These are phyloP conservation scores for Boletus semigastroideus DNA, from an alignment of 1,284 basidiomycete species.

Conservation along the genomic window DNA sequence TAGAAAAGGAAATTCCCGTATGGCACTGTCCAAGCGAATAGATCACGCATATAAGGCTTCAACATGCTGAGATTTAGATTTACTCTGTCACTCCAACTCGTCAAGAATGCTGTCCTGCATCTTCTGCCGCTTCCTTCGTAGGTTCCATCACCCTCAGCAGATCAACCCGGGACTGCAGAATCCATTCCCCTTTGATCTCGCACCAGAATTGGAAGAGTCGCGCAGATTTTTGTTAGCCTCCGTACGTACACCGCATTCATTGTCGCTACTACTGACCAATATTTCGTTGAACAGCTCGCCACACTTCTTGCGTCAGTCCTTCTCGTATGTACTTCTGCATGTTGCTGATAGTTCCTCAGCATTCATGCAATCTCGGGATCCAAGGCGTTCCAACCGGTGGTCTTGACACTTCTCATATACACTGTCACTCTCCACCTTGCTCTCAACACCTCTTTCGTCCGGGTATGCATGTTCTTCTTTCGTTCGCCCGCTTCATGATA, in stretches of 20 bases:
- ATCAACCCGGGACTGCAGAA: background rate
- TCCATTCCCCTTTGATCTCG: too few species aligned
- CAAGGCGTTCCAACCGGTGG: conserved; percentile 8
- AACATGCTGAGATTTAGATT: too few species aligned
- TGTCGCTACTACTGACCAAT: too few species aligned
- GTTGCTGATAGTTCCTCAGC: conserved; percentile 5
- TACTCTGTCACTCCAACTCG: too few species aligned
- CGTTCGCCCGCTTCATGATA: too few species aligned
- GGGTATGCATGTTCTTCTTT: background rate
- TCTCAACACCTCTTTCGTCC: conserved; percentile 3
- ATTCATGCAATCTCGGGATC: conserved; percentile 8
- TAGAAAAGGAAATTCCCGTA: too few species aligned
- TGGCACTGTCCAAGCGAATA: too few species aligned
- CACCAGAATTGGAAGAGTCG: too few species aligned
- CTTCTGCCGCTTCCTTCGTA: background rate
- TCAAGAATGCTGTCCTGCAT: background rate
- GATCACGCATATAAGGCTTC: too few species aligned
- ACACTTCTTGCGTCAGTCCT: conserved; percentile 20
- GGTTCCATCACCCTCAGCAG: background rate
- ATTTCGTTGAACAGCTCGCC: conserved; percentile 8
- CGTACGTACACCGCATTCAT: too few species aligned
- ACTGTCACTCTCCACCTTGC: conserved; percentile 21
- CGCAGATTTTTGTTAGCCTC: too few species aligned
- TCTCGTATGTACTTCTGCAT: background rate
- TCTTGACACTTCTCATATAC: conserved; percentile 18